Conservation (phyloP, 345 rosid species). For the Sisymbrium irio region DNA sequence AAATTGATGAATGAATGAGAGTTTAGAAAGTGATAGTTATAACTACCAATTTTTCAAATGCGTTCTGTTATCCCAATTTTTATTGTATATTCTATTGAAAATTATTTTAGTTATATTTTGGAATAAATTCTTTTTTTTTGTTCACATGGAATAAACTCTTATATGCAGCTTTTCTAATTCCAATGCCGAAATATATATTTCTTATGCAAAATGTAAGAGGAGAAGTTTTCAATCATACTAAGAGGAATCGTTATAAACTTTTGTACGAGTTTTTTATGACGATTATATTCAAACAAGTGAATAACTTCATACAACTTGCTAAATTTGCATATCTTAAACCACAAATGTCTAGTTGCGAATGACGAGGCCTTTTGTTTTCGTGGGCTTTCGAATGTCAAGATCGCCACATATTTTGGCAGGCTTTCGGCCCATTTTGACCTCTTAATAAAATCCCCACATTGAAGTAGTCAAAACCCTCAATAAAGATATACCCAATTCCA, state of each 20-base stretch:
- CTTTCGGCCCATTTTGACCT: background rate
- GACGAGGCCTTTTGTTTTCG: background rate
- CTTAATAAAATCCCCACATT: background rate
- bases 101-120: too few species aligned
- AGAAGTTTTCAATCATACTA: background rate
- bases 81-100: too few species aligned
- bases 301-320: background rate
- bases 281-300: background rate
- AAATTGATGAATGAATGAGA: too few species aligned
- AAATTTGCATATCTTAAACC: background rate
- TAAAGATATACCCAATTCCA: background rate
- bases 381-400: conserved; percentile 6
- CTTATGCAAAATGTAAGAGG: background rate
- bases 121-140: too few species aligned
- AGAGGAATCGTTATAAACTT: background rate
- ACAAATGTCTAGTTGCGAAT: background rate
- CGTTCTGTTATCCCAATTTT: too few species aligned
- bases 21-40: too few species aligned
- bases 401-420: background rate
- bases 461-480: background rate
- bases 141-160: too few species aligned
- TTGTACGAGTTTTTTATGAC: background rate
- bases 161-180: too few species aligned
- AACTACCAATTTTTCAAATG: too few species aligned
- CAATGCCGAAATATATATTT: too few species aligned